Evolutionary conservation across 2,329 filamentous ascomycete species (phyloP).

Genomic region (Huntiella decipiens): DNA sequence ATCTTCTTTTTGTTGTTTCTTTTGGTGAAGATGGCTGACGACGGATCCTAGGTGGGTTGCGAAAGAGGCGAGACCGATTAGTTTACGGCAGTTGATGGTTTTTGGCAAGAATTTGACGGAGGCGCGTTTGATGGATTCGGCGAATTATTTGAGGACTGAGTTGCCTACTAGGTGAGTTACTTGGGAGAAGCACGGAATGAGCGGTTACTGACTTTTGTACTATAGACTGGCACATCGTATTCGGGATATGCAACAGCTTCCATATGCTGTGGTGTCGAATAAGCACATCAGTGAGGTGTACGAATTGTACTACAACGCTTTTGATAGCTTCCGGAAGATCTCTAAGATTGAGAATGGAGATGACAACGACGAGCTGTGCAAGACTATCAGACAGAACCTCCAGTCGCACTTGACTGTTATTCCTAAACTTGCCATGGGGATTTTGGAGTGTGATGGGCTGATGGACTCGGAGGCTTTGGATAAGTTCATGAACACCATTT

Average conservation of each 20-base stretch:
- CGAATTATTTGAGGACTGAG: conserved; percentile 93
- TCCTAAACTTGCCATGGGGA: conserved; percentile 82
- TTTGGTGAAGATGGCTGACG: conserved; percentile 12
- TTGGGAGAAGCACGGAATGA: neutral
- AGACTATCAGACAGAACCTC: conserved; percentile 58
- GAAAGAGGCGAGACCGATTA: conserved; percentile 85
- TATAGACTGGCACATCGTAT: conserved; percentile 73
- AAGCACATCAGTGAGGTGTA: conserved; percentile 87
- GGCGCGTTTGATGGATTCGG: conserved; percentile 71
- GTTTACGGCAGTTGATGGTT: conserved; percentile 86
- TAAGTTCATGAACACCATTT: conserved; percentile 82
- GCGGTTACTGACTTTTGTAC: neutral
- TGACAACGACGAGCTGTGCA: conserved; percentile 78
- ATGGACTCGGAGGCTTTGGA: conserved; percentile 71
- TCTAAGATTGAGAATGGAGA: conserved; percentile 69
- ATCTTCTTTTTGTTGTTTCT: neutral
- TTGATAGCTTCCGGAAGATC: conserved; percentile 71
- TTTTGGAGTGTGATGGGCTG: conserved; percentile 70
- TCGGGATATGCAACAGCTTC: conserved; percentile 90
- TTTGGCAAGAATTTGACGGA: conserved; percentile 90
- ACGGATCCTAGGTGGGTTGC: conserved; percentile 58
- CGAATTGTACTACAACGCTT: conserved; percentile 91
- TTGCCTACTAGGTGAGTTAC: conserved; percentile 54
- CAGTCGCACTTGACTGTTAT: conserved; percentile 85
- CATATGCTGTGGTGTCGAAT: conserved; percentile 93